Evolutionary conservation across 257 asterid species (phyloP), one percentile per base, ranked within the genome.

Genomic region (Solanum arcanum): DNA sequence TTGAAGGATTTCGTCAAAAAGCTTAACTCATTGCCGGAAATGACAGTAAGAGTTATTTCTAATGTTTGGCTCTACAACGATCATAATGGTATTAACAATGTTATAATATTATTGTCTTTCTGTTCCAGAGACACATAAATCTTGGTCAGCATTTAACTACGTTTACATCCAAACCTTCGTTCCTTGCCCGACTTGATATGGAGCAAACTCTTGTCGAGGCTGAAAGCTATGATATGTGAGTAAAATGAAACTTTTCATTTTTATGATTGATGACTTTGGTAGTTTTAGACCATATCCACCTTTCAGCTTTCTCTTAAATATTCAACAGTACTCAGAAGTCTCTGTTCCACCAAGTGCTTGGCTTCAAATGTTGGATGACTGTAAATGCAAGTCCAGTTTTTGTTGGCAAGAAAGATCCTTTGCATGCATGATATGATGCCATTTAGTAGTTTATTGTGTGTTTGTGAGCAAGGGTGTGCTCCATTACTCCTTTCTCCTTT

Each of bases 1-100:
- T 91, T 97, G 93, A 96, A 97, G 93, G 99, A 97, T 90, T 97
- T 97, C 89, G 99, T 97, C 87, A 97, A 95, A 93, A 97, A 97
- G 96, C 98, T 97, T 41, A 96, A 96, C 92, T 95, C 99, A 68
- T 92, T 97, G 92, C 99, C 99, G 1, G 99, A 97, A 94, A 97
- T 97, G 92, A 96, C 99, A 44, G 99, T 96, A 91, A 93, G 99
- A 90, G 70, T 83, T 81, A 86, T 85, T 75, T 80, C 86, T 69
- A 35, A 41, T 83, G 60, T 69, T 85, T 60, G 72, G 85, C 83
- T 74, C 83, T 23, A 84, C 72, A 86, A 66, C n/a, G 78, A 35
- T 52, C 86, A 7, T 83, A 73, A 27, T 73, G 35, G 41, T 44
- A 35, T 72, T n/a, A 73, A 21, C 77, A 49, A 37, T 69, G 68